A percentile compares a stretch with the other conserved stretches of the same genome.
These are phyloP conservation scores for Alternaria burnsii DNA, from an alignment of 2,329 filamentous ascomycete species.

Conservation along the genomic window DNA sequence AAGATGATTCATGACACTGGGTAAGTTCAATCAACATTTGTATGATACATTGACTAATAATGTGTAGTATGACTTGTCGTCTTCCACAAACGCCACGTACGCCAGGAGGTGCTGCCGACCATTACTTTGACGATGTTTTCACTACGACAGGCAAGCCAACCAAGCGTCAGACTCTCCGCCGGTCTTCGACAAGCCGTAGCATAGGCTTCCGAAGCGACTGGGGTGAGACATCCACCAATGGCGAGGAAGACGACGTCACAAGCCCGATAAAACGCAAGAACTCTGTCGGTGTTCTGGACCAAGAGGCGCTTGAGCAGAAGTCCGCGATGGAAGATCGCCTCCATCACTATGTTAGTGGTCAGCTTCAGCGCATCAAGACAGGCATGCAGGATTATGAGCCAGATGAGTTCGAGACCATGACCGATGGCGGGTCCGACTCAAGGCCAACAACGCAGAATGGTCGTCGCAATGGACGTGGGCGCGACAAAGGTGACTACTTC, in stretches of 20 bases:
- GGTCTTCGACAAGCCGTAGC: constrained; percentile 82
- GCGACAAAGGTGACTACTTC: constrained; percentile 40
- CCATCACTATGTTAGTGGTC: constrained; percentile 81
- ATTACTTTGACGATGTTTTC: constrained; percentile 96
- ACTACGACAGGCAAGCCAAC: constrained; percentile 57
- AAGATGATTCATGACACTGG: constrained; percentile 98
- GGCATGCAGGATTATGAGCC: constrained; percentile 63
- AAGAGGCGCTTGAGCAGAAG: constrained; percentile 57
- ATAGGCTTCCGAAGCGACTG: constrained; percentile 86
- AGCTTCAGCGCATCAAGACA: constrained; percentile 76
- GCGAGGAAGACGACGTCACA: constrained; percentile 45
- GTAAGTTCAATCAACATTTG: constrained; percentile 63
- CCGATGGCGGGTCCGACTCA: constrained; percentile 53
- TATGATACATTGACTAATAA: constrained; percentile 52
- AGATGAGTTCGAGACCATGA: constrained; percentile 70
- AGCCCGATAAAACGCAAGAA: constrained; percentile 51
- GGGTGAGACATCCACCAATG: constrained; percentile 51
- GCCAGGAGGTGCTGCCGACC: constrained; percentile 80
- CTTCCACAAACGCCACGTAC: constrained; percentile 88
- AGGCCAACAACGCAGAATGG: constrained; percentile 37
- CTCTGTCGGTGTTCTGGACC: constrained; percentile 62
- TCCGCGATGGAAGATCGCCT: constrained; percentile 67
- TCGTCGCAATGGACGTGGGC: constrained; percentile 24
- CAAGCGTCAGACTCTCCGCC: constrained; percentile 68
- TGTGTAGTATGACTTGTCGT: constrained; percentile 39